These are phyloP conservation scores for Yamadazyma endophytica DNA, from an alignment of 805 yeast species.

Conservation along the genomic window DNA sequence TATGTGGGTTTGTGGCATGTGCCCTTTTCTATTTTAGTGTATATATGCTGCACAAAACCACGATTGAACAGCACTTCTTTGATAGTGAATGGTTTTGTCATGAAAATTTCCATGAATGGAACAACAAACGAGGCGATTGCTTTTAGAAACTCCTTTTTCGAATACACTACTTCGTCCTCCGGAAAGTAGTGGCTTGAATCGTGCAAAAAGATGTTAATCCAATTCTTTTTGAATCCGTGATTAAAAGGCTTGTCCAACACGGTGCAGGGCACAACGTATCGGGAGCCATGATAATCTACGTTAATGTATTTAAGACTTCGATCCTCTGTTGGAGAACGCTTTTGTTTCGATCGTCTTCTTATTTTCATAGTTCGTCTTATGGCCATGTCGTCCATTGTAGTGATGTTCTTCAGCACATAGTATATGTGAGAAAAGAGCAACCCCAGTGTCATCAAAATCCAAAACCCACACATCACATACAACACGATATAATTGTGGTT, in stretches of 20 bases:
- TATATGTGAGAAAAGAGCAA: slow-evolving; percentile 40
- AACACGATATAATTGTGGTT: slow-evolving; percentile 50
- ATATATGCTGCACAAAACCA: slow-evolving; percentile 9
- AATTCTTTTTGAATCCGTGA: slow-evolving; percentile 32
- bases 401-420: slow-evolving; percentile 45
- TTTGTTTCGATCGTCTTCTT: not conserved
- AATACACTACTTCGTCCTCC: slow-evolving; percentile 5
- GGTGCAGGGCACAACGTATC: slow-evolving; percentile 34
- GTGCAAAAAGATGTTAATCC: slow-evolving; percentile 26
- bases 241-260: slow-evolving; percentile 31
- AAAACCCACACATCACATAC: slow-evolving; percentile 40
- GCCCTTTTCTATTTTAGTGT: slow-evolving; percentile 11
- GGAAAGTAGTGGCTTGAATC: slow-evolving; percentile 4
- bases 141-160: slow-evolving; percentile 10
- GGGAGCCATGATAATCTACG: slow-evolving; percentile 5
- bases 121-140: slow-evolving; percentile 13
- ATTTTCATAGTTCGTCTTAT: slow-evolving; percentile 14
- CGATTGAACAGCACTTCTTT: slow-evolving; percentile 5
- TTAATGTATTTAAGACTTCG: slow-evolving; percentile 6
- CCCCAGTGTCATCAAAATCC: slow-evolving; percentile 42
- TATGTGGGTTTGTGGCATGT: slow-evolving; percentile 17
- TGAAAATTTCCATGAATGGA: slow-evolving; percentile 26
- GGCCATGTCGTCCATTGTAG: slow-evolving; percentile 58
- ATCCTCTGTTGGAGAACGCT: not conserved
- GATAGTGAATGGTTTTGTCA: no score